phyloP scores from a whole-genome alignment of 2,329 filamentous ascomycete genomes.

The Botryosphaeria dothidea region DNA sequence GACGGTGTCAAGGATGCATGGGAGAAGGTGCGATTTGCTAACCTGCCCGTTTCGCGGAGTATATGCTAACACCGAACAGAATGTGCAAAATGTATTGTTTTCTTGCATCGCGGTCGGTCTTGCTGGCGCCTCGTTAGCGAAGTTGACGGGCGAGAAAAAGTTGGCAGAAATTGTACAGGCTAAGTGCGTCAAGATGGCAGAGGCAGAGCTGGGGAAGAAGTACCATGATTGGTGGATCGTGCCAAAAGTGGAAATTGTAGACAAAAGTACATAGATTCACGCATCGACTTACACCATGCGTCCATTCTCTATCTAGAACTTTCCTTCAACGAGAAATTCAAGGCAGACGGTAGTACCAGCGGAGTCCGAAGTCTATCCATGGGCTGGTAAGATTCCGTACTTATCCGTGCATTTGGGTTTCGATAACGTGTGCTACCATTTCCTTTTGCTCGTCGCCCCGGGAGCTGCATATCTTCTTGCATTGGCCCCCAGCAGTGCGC shows the following conservation, averaged over 20 bases:
- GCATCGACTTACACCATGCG: conserved; percentile 8
- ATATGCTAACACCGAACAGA: conserved; percentile 4
- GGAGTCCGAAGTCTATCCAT: too few species aligned
- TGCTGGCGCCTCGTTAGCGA: conserved; percentile 27
- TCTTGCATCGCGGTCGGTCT: conserved; percentile 35
- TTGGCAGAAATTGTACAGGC: neutral
- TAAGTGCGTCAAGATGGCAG: conserved; percentile 14
- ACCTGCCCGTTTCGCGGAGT: neutral
- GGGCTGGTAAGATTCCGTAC: too few species aligned
- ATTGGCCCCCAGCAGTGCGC: too few species aligned
- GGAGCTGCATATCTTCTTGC: too few species aligned
- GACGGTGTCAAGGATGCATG: conserved; percentile 41
- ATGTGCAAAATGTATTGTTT: conserved; percentile 11
- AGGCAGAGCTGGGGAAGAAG: conserved; percentile 37
- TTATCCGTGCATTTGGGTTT: too few species aligned
- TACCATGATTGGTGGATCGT: conserved; percentile 50
- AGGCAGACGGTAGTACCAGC: too few species aligned
- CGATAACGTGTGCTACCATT: too few species aligned
- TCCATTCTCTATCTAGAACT: neutral
- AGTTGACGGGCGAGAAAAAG: conserved; percentile 23
- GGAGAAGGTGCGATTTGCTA: conserved; percentile 30
- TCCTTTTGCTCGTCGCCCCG: too few species aligned
- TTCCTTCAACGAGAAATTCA: too few species aligned
- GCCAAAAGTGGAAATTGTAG: conserved; percentile 36
- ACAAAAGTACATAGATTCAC: conserved; percentile 13